Base-by-base conservation (phyloP, 495 filamentous ascomycete genomes). In the Neurospora sp. region DNA sequence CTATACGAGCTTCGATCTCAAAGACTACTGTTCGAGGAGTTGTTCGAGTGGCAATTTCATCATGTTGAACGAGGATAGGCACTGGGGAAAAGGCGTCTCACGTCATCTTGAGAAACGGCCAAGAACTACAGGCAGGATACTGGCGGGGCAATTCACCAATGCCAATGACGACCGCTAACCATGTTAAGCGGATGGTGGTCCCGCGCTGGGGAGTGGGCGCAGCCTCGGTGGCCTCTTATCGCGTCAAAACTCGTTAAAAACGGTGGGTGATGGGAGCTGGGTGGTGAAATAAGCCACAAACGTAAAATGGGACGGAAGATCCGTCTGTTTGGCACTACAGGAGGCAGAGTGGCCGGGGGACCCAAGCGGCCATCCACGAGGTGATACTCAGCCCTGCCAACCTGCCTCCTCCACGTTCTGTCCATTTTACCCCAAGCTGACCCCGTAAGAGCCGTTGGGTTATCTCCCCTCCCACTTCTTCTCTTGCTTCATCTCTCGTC, bases 71-170 rank as follows among this genome's bases (percentile, higher is more conserved):
- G 22, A 65, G 27, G 1, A 65, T 65, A 65, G 22, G 53, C 53
- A 35, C 27, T 3, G 47, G 47, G 14, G 53, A 31, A 65, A 35
- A 35, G 37, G 27, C 39, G 59, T 74, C 73, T 74, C 73, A 74
- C 73, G 73, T 74, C 73, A 72, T 74, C 70, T 47, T 18, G 31
- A 38, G 35, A 47, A 35, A 65, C 27, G 53, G 53, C 35, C 6
- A 65, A 6, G 22, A 61, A 31, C 53, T 31, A 53, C 22, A 31
- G 22, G 22, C 53, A 71, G 68, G 40, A 72, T 45, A 40, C 71
- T 72, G 70, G 70, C 70, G 70, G 71, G 59, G 41, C 35, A 39
- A 65, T 3, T 27, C 53, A 35, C 14, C 53, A 65, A 65, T 65
- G 12, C 53, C 12, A 65, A 65, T 65, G 53, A 65, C 53, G 27